Conservation (phyloP, 2,329 filamentous ascomycete genomes). For the Lasiodiplodia sp. region DNA sequence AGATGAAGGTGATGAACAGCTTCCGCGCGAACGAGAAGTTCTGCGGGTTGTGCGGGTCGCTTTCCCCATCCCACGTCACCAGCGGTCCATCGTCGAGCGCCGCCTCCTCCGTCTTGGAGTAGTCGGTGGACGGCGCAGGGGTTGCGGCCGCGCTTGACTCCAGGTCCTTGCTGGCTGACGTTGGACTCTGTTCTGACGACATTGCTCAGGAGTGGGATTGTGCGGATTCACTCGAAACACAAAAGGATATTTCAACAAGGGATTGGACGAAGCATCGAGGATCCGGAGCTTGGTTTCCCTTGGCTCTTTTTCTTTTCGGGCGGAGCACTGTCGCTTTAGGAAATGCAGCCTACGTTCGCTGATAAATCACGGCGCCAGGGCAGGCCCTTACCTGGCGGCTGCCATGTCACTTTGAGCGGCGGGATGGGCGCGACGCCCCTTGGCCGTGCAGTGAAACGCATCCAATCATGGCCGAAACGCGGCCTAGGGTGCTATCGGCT, state of each 20-base stretch:
- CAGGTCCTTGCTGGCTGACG: neutral
- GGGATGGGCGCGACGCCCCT: neutral
- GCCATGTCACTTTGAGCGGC: neutral
- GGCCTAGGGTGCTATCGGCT: neutral
- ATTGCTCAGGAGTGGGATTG: neutral
- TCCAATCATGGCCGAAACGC: neutral
- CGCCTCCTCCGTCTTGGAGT: neutral
- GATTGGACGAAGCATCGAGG: too few relatives aligned
- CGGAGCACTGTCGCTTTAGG: too few relatives aligned
- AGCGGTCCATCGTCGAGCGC: neutral
- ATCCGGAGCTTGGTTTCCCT: too few relatives aligned
- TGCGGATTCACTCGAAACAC: neutral
- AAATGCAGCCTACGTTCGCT: neutral
- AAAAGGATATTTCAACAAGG: neutral
- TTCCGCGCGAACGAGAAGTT: constrained; percentile 29
- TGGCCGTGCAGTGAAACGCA: too few relatives aligned
- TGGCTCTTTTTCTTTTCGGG: neutral
- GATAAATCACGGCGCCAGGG: neutral
- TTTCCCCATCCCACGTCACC: constrained; percentile 29
- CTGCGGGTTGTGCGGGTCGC: constrained; percentile 29
- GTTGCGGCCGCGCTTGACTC: neutral
- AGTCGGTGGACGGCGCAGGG: neutral
- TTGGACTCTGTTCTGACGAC: neutral
- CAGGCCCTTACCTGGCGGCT: neutral
- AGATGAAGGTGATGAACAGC: constrained; percentile 28